Percentiles rank a stretch among this genome's conserved stretches.
Evolutionary conservation across 805 yeast species (phyloP).

Genomic region (Hanseniaspora pseudoguilliermondii): DNA sequence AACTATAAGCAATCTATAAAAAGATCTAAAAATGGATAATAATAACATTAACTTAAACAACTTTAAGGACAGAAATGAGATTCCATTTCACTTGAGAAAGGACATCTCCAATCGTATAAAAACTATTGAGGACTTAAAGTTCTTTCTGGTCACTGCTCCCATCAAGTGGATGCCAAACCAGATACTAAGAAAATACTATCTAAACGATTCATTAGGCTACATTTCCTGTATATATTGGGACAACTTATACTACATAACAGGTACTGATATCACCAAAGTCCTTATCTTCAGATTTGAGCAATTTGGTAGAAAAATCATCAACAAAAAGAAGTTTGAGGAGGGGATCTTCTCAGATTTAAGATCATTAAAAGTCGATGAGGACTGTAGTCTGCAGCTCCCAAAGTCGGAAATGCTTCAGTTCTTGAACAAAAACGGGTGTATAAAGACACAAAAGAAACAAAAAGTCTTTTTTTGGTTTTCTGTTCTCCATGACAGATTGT

Average conservation of each 20-base stretch:
- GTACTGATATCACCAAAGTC: slow-evolving; percentile 91
- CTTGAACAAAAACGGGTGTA: slow-evolving; percentile 70
- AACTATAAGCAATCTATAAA: no score
- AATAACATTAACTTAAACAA: not conserved
- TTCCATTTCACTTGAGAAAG: slow-evolving; percentile 2
- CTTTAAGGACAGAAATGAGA: not conserved
- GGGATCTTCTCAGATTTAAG: slow-evolving; percentile 88
- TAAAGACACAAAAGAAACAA: slow-evolving; percentile 91
- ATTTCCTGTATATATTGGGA: slow-evolving; percentile 92
- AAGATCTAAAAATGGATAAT: not conserved
- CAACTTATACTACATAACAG: slow-evolving; percentile 77
- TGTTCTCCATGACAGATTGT: slow-evolving; percentile 83
- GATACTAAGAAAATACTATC: slow-evolving; percentile 68
- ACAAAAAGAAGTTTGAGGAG: slow-evolving; percentile 90
- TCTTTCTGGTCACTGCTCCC: slow-evolving; percentile 85
- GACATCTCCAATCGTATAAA: slow-evolving; percentile 25
- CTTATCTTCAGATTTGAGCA: slow-evolving; percentile 77
- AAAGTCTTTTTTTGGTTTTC: slow-evolving; percentile 94
- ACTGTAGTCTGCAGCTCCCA: slow-evolving; percentile 80
- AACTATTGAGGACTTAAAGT: slow-evolving; percentile 64
- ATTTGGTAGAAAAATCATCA: slow-evolving; percentile 73
- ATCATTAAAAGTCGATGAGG: slow-evolving; percentile 69
- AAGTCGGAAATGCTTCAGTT: slow-evolving; percentile 74
- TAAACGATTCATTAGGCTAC: slow-evolving; percentile 81
- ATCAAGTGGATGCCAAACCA: slow-evolving; percentile 87